phyloP scores from a whole-genome alignment of 2,329 filamentous ascomycete species.

The Ploettnerulaceae sp. region DNA sequence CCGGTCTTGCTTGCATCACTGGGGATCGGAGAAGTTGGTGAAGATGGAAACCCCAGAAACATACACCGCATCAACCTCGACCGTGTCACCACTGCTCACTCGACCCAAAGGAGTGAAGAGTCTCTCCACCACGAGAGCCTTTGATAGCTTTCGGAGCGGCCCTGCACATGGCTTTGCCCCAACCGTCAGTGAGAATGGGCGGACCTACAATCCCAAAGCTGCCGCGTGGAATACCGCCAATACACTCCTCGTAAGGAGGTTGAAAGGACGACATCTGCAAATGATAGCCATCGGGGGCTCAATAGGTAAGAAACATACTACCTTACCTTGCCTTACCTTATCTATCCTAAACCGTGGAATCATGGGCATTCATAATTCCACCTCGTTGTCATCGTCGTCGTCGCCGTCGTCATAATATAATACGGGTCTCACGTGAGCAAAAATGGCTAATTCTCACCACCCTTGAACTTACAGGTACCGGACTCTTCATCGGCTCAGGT shows the following conservation, averaged over 20 bases:
- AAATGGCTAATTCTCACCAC: conserved; percentile 15
- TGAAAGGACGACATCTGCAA: conserved; percentile 84
- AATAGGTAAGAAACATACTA: conserved; percentile 65
- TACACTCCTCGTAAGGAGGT: conserved; percentile 66
- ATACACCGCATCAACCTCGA: conserved; percentile 26
- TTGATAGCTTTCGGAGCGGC: conserved; percentile 29
- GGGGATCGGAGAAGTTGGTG: conserved; percentile 10
- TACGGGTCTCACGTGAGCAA: conserved; percentile 16
- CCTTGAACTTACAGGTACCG: conserved; percentile 57
- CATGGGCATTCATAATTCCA: no score
- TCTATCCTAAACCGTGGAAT: no score
- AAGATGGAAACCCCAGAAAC: conserved; percentile 20
- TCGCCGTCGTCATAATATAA: no score
- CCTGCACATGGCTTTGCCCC: conserved; percentile 18
- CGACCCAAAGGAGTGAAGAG: conserved; percentile 19
- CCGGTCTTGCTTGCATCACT: neutral
- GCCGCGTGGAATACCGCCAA: conserved; percentile 61
- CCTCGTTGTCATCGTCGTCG: no score
- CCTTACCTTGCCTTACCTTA: neutral
- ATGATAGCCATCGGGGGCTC: conserved; percentile 97
- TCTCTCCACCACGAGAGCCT: conserved; percentile 20
- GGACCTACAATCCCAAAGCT: conserved; percentile 59
- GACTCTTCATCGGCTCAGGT: conserved; percentile 82
- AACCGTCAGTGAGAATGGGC: conserved; percentile 25
- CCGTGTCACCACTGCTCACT: conserved; percentile 25